Evolutionary conservation across 106 monocot genomes (phyloP).

Genomic region (Dendrobium nobile): DNA sequence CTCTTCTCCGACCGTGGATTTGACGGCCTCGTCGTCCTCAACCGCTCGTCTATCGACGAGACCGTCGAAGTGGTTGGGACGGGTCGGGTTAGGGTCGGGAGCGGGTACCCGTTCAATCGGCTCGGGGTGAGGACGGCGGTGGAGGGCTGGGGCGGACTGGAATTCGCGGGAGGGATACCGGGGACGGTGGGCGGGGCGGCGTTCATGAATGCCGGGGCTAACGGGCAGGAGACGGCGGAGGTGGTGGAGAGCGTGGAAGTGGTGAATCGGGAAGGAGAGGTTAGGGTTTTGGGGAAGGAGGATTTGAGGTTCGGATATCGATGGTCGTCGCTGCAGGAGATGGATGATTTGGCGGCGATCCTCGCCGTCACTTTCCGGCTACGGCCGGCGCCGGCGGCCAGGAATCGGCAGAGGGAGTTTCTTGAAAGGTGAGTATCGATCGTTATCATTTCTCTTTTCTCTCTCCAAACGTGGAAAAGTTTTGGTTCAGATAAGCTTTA

Average conservation of each 20-base stretch:
- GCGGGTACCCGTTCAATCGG: conserved; percentile 19
- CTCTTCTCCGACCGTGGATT: conserved; percentile 9
- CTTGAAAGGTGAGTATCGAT: background rate
- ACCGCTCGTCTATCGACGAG: background rate
- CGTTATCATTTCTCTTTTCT: background rate
- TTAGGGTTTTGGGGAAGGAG: conserved; percentile 7
- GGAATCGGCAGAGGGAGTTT: conserved; percentile 8
- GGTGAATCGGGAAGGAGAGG: conserved; percentile 11
- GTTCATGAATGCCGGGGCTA: conserved; percentile 17
- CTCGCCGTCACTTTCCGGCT: conserved; percentile 14
- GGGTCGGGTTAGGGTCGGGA: background rate
- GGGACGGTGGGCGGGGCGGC: conserved; percentile 16
- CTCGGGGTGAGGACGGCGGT: conserved; percentile 14
- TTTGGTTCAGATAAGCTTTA: no score
- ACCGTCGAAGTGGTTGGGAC: background rate
- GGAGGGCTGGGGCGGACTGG: conserved; percentile 12
- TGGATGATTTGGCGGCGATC: conserved; percentile 13
- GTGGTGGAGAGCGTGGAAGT: conserved; percentile 11
- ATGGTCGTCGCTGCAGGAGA: conserved; percentile 19
- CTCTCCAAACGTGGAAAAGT: no score
- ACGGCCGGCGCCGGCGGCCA: conserved; percentile 2
- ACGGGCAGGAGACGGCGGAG: conserved; percentile 16
- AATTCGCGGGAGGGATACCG: conserved; percentile 19
- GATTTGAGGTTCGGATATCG: conserved; percentile 9
- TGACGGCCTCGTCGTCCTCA: conserved; percentile 16